Conservation (phyloP, 805 yeast species). For the Teunomyces atbi region DNA sequence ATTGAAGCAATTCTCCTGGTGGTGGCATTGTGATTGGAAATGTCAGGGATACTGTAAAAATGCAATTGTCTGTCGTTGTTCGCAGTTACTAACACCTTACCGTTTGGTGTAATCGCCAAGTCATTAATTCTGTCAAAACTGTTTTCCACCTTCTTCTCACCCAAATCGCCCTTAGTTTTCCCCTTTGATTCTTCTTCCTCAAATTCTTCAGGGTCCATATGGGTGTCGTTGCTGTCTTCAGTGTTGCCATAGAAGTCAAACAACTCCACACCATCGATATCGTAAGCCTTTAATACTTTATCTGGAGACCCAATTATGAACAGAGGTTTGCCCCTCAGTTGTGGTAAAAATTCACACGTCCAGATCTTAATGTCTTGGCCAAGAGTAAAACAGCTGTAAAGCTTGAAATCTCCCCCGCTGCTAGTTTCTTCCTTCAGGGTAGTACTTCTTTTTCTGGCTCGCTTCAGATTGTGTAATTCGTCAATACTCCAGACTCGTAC, state of each 20-base stretch:
- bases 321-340: conserved; percentile 37
- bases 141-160: conserved; percentile 13
- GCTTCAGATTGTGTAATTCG: conserved; percentile 18
- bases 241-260: conserved; percentile 42
- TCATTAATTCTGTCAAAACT: conserved; percentile 59
- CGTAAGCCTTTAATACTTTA: conserved; percentile 46
- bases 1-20: conserved; percentile 44
- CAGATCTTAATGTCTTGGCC: conserved; percentile 41
- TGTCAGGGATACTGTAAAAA: conserved; percentile 52
- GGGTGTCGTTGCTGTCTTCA: conserved; percentile 18
- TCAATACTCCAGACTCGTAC: conserved; percentile 68
- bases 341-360: conserved; percentile 68
- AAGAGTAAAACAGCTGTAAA: conserved; percentile 36
- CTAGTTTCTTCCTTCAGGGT: conserved; percentile 18
- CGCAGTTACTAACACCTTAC: conserved; percentile 58
- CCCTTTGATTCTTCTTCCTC: conserved; percentile 6
- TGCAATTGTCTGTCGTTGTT: conserved; percentile 62
- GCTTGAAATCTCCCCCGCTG: conserved; percentile 13
- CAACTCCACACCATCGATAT: conserved; percentile 38
- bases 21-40: conserved; percentile 29
- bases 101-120: conserved; percentile 64
- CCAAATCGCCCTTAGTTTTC: conserved; percentile 1
- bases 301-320: conserved; percentile 80
- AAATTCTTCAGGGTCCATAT: conserved; percentile 5
- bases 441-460: conserved; percentile 20